A percentile compares a stretch with the other conserved stretches of the same genome.
Evolutionary conservation across 2,329 filamentous ascomycete species (phyloP).

Genomic region (Neurospora sp.): DNA sequence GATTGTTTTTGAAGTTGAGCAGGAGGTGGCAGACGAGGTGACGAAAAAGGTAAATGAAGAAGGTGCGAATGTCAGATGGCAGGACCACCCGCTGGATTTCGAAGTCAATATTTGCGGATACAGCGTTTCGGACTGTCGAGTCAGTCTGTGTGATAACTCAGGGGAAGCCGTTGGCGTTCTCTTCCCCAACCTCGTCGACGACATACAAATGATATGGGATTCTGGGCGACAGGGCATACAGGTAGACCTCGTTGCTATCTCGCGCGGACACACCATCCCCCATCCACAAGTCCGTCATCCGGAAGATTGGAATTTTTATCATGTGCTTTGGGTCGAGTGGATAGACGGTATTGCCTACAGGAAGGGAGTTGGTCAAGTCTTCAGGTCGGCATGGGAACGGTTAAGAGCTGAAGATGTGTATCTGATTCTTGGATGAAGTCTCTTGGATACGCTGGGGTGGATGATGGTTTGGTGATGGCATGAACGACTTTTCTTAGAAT

Average conservation of each 20-base stretch:
- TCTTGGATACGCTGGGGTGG: not conserved
- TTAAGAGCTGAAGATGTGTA: not conserved
- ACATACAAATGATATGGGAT: not conserved
- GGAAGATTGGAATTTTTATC: not conserved
- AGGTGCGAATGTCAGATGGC: too few relatives aligned
- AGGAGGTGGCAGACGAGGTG: too few relatives aligned
- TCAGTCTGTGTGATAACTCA: not conserved
- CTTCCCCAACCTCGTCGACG: not conserved
- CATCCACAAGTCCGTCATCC: not conserved
- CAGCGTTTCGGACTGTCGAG: not conserved
- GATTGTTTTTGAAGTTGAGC: too few relatives aligned
- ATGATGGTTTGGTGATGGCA: not conserved
- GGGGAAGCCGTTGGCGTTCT: not conserved
- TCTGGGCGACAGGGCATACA: accelerated
- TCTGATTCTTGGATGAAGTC: not conserved
- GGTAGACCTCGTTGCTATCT: not conserved
- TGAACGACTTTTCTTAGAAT: not conserved
- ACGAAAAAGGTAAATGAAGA: too few relatives aligned
- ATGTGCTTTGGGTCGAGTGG: not conserved
- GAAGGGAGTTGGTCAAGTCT: not conserved
- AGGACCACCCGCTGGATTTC: too few relatives aligned
- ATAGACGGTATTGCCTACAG: not conserved
- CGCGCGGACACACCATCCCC: not conserved
- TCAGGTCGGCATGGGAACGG: not conserved
- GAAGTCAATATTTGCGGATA: not conserved